Conservation (phyloP, 2,329 filamentous ascomycete species). For the Beauveria sp. region DNA sequence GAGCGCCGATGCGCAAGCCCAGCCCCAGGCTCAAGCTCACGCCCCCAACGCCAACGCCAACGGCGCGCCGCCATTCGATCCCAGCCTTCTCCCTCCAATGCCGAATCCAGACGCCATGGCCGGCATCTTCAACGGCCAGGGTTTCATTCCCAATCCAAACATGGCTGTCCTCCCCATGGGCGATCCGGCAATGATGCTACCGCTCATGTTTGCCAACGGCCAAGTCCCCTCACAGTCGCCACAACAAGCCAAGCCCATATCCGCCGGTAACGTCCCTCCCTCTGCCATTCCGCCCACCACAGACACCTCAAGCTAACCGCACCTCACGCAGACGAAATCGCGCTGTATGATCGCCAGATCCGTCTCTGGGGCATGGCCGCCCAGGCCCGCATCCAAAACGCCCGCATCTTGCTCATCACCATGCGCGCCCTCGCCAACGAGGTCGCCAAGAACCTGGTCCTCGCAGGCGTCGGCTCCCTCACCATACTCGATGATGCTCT, state of each 20-base stretch:
- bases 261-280: slow-evolving; percentile 23
- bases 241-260: slow-evolving; percentile 21
- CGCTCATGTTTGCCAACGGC: slow-evolving; percentile 25
- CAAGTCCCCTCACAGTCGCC: slow-evolving; percentile 10
- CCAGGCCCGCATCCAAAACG: slow-evolving; percentile 83
- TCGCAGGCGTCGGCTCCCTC: slow-evolving; percentile 84
- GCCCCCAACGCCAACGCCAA: slow-evolving; percentile 10
- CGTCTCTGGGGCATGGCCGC: slow-evolving; percentile 94
- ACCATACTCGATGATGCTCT: slow-evolving; percentile 75
- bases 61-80: slow-evolving; percentile 16
- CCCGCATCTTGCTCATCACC: slow-evolving; percentile 82
- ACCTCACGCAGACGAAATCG: slow-evolving; percentile 69
- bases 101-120: slow-evolving; percentile 18
- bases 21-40: slow-evolving; percentile 13
- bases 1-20: neutral
- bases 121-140: slow-evolving; percentile 11
- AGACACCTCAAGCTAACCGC: neutral
- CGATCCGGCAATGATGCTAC: slow-evolving; percentile 23
- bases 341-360: slow-evolving; percentile 94
- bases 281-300: neutral
- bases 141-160: neutral
- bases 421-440: slow-evolving; percentile 86
- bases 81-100: slow-evolving; percentile 16
- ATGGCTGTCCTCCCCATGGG: slow-evolving; percentile 17
- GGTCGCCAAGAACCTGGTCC: slow-evolving; percentile 92